Base-by-base conservation (phyloP, 345 rosid genomes). In the Turritis glabra region DNA sequence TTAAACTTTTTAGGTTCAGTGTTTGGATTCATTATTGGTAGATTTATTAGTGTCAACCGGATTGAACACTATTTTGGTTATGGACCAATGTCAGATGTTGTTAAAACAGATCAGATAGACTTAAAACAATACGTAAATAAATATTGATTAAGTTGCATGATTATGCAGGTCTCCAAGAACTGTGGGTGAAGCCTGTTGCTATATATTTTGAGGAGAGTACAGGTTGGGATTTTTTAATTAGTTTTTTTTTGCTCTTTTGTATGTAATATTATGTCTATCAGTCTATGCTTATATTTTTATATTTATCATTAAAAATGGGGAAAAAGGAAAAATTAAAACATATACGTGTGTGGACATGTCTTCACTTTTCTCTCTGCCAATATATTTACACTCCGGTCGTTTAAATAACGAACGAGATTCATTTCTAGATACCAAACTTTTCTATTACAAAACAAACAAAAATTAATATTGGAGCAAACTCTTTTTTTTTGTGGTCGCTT, bases 141-240 rank as follows among this genome's bases (percentile, higher is more conserved):
- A n/a, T 19, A 26, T 43, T 62, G 43, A 61, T 27, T 4, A 51
- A 23, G 30, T 9, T 55, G 38, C 12, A 44, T 58, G 73, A 50
- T 67, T 13, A 40, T 76, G 79, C 70, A 76, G 79, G 70, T 69
- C 5, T 17, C 5, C 1, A 15, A 23, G 48, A 60, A 40, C 1
- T 38, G 30, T 52, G 74, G 70, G 11, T 44, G 71, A 54, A 69
- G 60, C 75, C 75, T 77, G 76, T 77, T 55, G 80, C 71, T 70
- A 43, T 63, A 43, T 70, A 62, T 64, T 75, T 67, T 29, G 18
- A 38, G 14, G 73, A 32, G 52, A 68, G 50, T 53, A 67, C 64
- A 69, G 75, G 70, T 69, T 76, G 64, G 55, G 75, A 70, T 35
- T 63, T 44, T 37, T 63, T 53, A 12, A 72, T 27, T 63, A 63